Base-by-base conservation (phyloP, 2,329 filamentous ascomycete species). In the Drechslera avenae region DNA sequence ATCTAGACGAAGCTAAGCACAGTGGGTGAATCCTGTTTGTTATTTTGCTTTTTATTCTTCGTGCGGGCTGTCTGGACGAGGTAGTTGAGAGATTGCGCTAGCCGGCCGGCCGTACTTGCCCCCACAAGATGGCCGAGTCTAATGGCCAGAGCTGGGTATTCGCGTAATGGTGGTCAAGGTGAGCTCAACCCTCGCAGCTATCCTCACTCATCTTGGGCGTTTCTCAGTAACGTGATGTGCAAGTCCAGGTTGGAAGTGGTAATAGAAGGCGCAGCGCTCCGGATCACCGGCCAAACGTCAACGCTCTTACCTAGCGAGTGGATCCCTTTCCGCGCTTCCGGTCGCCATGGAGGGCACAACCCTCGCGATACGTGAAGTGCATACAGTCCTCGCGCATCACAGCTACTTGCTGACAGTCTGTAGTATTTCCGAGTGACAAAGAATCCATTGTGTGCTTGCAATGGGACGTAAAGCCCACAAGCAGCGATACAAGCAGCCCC, bases 321-420 rank as follows among this genome's bases (percentile, higher is more conserved):
- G 57, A 52, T 45, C 51, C 44, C 39, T 40, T 51, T 63, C 58
- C 63, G 61, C 56, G 50, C 54, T 57, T 64, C 45, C 63, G 56
- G 47, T 49, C 45, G 42, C 39, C 39, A 53, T 46, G 52, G 39
- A 33, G 44, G 44, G 42, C 45, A 42, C 54, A 30, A 37, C 31
- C 7, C n/a, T 23, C 47, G 39, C 32, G 19, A 28, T 16, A 21
- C 16, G 46, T 39, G 42, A 36, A 31, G 34, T 32, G 31, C 33
- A 31, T 39, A 32, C n/a, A 23, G 12, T 3, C 23, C 1, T 28
- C 30, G 21, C 17, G 31, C 5, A 28, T 37, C 9, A 9, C 26
- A 28, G 2, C 12, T 9, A 3, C 10, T 23, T 23, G 9, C 21
- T 23, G 21, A 8, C 21, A 5, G 21, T 8, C 21, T 7, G 5